Evolutionary conservation across 352 stramenopile species (phyloP).

Genomic region (Phytophthora brassicae): DNA sequence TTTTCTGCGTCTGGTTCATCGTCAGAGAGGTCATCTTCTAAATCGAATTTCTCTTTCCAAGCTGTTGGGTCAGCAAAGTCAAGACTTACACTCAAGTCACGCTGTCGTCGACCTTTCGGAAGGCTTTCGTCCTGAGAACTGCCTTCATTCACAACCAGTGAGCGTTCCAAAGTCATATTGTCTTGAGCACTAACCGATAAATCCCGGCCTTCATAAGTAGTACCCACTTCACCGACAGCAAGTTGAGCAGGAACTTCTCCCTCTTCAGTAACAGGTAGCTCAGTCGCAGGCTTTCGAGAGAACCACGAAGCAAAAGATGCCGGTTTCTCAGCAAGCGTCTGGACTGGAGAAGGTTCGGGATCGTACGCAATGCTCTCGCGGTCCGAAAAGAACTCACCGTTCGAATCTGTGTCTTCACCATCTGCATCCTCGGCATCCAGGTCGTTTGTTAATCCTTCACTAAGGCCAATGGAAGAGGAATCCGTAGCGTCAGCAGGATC

Average conservation of each 20-base stretch:
- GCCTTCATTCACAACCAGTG: conserved; percentile 8
- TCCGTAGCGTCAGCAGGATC: conserved; percentile 7
- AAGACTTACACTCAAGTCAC: conserved; percentile 70
- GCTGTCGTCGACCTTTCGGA: conserved; percentile 29
- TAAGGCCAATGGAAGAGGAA: conserved; percentile 12
- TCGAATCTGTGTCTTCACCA: conserved; percentile 32
- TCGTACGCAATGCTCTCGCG: conserved; percentile 10
- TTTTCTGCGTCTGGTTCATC: conserved; percentile 44
- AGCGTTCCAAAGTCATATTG: background rate
- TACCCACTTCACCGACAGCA: background rate
- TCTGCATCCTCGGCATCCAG: conserved; percentile 34
- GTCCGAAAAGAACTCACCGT: conserved; percentile 18
- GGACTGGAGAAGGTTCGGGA: conserved; percentile 19
- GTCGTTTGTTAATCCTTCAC: conserved; percentile 15
- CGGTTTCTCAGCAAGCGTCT: conserved; percentile 12
- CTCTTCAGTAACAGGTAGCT: background rate
- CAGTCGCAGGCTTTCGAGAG: conserved; percentile 25
- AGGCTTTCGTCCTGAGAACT: conserved; percentile 35
- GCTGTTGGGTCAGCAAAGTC: conserved; percentile 71
- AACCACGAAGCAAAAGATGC: conserved; percentile 38
- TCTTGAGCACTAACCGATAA: too few species aligned
- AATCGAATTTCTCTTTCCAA: conserved; percentile 75
- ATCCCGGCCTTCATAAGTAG: background rate
- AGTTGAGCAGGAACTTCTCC: background rate
- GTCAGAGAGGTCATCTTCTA: conserved; percentile 68